A percentile compares a stretch with the other conserved stretches of the same genome.
phyloP scores from a whole-genome alignment of 2,329 filamentous ascomycete genomes.

The Bipolaris sorokiniana region DNA sequence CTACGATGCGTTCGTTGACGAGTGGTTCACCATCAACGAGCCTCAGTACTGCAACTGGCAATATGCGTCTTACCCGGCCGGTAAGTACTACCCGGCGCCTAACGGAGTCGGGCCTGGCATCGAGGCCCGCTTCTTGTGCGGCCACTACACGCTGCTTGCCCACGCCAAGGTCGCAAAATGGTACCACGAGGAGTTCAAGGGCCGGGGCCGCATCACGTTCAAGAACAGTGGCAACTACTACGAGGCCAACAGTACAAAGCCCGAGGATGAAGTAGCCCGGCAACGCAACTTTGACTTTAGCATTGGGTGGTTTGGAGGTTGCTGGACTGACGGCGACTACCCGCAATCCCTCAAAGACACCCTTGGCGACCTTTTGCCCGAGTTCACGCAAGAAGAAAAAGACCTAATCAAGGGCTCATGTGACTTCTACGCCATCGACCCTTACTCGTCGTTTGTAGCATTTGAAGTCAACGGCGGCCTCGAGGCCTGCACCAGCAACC shows the following conservation, averaged over 20 bases:
- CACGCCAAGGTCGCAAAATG: slow-evolving; percentile 54
- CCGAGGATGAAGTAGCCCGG: slow-evolving; percentile 45
- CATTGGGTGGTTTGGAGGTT: slow-evolving; percentile 54
- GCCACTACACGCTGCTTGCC: slow-evolving; percentile 53
- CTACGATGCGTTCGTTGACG: slow-evolving; percentile 50
- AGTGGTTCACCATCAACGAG: slow-evolving; percentile 53
- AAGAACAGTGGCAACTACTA: slow-evolving; percentile 54
- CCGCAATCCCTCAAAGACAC: slow-evolving; percentile 49
- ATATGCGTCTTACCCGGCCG: slow-evolving; percentile 53
- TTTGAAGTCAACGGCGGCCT: slow-evolving; percentile 42
- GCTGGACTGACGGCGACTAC: slow-evolving; percentile 55
- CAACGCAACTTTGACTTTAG: slow-evolving; percentile 52
- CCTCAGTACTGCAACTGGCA: slow-evolving; percentile 59
- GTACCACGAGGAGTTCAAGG: slow-evolving; percentile 56
- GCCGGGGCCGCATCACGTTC: slow-evolving; percentile 51
- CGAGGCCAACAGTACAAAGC: slow-evolving; percentile 46
- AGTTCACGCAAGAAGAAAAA: slow-evolving; percentile 49
- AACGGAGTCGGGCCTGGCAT: slow-evolving; percentile 51
- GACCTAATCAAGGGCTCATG: slow-evolving; percentile 52
- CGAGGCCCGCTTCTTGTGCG: slow-evolving; percentile 52
- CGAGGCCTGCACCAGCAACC: slow-evolving; percentile 52
- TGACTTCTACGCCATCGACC: slow-evolving; percentile 54
- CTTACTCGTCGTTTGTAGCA: slow-evolving; percentile 42
- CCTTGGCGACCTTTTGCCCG: slow-evolving; percentile 49
- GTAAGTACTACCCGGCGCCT: slow-evolving; percentile 55